Evolutionary conservation across 306 rosid species (phyloP), one percentile per base, ranked within the genome.

Genomic region (Medicago ruthenica): DNA sequence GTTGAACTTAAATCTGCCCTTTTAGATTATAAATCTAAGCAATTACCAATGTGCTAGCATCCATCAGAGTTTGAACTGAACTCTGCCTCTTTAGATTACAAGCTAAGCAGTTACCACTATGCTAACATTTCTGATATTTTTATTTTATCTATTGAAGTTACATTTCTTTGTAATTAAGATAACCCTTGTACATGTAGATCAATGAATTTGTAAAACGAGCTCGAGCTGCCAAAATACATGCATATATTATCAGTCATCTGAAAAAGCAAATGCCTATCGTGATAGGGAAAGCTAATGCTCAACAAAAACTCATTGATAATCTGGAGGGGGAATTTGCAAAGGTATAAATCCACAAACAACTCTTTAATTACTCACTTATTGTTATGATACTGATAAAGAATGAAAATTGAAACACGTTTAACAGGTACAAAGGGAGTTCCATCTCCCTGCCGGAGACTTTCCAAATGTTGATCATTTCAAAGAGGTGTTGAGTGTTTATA

Each of bases 201-300:
- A 95, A 95, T 88, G 99, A 95, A 81, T 95, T 86, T 74, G 99
- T 95, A 8, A 95, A 95, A 78, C 89, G 99, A 37, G 97, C 99
- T 4, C 82, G 99, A 75, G 93, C 97, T 8, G 99, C 85, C 3
- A 86, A 87, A 87, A 95, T 95, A 74, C 99, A 95, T 71, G 96
- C 99, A 71, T 87, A 89, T 77, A 95, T 95, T n/a, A 83, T 95
- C 40, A 83, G 97, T 73, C 99, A 92, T 88, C 91, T 95, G 5
- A 89, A 80, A 59, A 90, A 87, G 81, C 89, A 92, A 64, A 95
- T 95, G 99, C 99, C 99, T 76, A 4, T 91, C 7, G 83, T 95
- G 87, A 89, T 95, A 3, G 97, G 97, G 58, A 95, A 95, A 84
- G 85, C 97, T 7, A 95, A 89, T 84, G 70, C 92, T 73, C 99